Evolutionary conservation across 2,329 filamentous ascomycete genomes (phyloP).

Genomic region (Phaeosphaeriaceae sp.): DNA sequence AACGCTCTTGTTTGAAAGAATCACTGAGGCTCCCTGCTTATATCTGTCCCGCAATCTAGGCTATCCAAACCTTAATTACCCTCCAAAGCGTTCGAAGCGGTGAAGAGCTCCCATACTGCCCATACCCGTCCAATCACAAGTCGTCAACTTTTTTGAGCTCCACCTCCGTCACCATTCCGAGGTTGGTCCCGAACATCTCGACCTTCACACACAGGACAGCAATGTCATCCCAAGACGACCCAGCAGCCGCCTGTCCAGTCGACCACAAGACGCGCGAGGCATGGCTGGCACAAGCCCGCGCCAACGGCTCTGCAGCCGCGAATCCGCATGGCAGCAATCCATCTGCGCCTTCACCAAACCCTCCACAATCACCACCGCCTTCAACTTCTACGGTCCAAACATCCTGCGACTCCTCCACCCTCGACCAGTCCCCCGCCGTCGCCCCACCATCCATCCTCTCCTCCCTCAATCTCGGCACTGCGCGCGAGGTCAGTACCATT

Average conservation of each 20-base stretch:
- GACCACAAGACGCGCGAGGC: slow-evolving; percentile 87
- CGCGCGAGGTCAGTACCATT: slow-evolving; percentile 56
- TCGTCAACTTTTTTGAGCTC: background rate
- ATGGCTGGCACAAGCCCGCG: slow-evolving; percentile 78
- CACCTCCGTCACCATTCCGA: slow-evolving; percentile 21
- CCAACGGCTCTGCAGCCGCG: slow-evolving; percentile 29
- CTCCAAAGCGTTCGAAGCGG: slow-evolving; percentile 7
- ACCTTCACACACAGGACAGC: slow-evolving; percentile 8
- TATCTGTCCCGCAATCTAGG: background rate
- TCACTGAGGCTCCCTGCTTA: background rate
- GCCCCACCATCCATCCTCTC: slow-evolving; percentile 34
- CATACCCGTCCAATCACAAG: slow-evolving; percentile 24
- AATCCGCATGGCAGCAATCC: slow-evolving; percentile 24
- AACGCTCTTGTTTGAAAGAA: background rate
- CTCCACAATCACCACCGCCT: slow-evolving; percentile 15
- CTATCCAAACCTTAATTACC: background rate
- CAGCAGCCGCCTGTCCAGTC: slow-evolving; percentile 72
- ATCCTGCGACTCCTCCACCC: slow-evolving; percentile 49
- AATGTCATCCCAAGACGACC: slow-evolving; percentile 43
- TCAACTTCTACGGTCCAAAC: slow-evolving; percentile 26
- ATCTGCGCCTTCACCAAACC: slow-evolving; percentile 16
- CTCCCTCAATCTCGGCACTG: slow-evolving; percentile 43
- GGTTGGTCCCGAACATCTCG: background rate
- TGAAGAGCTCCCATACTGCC: slow-evolving; percentile 14
- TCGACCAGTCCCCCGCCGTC: slow-evolving; percentile 39